These are phyloP conservation scores for Saccharomycopsis capsularis DNA, from an alignment of 805 yeast genomes.

Conservation along the genomic window DNA sequence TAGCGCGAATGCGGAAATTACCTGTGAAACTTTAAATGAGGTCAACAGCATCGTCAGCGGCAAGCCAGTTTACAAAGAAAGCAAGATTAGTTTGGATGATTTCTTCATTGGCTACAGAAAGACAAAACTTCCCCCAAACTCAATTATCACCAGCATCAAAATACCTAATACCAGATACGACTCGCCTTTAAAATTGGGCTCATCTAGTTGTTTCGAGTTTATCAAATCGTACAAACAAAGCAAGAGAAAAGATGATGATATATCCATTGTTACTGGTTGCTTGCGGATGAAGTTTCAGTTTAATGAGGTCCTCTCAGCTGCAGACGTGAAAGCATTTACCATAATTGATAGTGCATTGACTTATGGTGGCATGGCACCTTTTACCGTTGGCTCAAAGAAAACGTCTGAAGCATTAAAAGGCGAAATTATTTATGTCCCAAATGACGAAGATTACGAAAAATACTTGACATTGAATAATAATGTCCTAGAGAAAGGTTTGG, in stretches of 20 bases:
- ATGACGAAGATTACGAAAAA: not conserved
- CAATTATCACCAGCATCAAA: conserved; percentile 32
- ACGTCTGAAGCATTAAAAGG: conserved; percentile 23
- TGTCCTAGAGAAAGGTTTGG: conserved; percentile 29
- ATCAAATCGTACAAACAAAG: conserved; percentile 39
- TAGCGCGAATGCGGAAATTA: conserved; percentile 35
- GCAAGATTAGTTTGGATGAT: conserved; percentile 32
- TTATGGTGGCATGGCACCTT: conserved; percentile 45
- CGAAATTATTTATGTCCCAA: conserved; percentile 6
- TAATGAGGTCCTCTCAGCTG: conserved; percentile 20
- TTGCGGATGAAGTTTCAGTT: conserved; percentile 27
- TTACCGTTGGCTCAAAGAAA: conserved; percentile 35
- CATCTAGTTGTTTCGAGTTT: conserved; percentile 27
- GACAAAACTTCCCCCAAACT: conserved; percentile 33
- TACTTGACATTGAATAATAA: conserved; percentile 10
- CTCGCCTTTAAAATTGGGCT: not conserved
- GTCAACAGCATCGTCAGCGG: not conserved
- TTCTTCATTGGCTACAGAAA: conserved; percentile 40
- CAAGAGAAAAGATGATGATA: conserved; percentile 44
- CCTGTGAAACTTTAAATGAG: conserved; percentile 28
- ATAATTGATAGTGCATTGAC: conserved; percentile 28
- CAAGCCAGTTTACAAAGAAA: conserved; percentile 17
- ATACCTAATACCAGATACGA: conserved; percentile 33
- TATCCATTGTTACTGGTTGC: conserved; percentile 42
- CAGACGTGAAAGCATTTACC: conserved; percentile 10